These are phyloP conservation scores for Lyophyllum semitale DNA, from an alignment of 768 basidiomycete species.

Conservation along the genomic window DNA sequence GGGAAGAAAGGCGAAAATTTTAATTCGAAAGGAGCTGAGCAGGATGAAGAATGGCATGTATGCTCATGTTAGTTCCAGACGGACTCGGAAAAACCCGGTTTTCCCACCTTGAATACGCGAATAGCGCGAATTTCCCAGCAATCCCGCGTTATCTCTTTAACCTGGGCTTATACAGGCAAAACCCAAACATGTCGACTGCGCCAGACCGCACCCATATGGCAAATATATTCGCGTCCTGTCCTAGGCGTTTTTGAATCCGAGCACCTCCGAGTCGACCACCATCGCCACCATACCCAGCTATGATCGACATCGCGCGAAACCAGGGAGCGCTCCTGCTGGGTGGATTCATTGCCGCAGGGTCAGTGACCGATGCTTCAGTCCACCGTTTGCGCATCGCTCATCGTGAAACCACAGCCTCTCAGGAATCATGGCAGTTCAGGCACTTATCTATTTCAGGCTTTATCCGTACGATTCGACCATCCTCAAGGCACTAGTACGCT, in stretches of 20 bases:
- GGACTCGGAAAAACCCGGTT: background rate
- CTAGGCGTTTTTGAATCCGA: background rate
- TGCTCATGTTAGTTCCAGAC: background rate
- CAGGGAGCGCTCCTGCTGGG: constrained; percentile 42
- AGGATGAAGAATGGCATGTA: background rate
- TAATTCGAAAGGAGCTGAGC: background rate
- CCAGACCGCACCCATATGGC: too few species aligned
- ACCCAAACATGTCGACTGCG: background rate
- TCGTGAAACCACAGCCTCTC: constrained; percentile 21
- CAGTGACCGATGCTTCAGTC: background rate
- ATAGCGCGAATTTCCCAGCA: background rate
- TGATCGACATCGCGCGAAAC: constrained; percentile 32
- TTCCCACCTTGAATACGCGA: background rate
- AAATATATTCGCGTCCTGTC: background rate
- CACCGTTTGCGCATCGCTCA: background rate
- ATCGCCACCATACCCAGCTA: background rate
- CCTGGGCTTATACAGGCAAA: background rate
- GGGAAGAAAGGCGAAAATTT: too few species aligned
- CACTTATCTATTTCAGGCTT: constrained; percentile 34
- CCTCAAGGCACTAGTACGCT: constrained; percentile 31
- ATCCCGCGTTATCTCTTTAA: background rate
- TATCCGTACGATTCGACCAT: constrained; percentile 27
- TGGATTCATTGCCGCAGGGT: constrained; percentile 38
- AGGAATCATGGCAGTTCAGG: constrained; percentile 36
- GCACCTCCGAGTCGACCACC: background rate